A percentile compares a stretch with the other conserved stretches of the same genome.
Conservation (phyloP, 148 eudicot genomes). For the Suaeda aralocaspica region DNA sequence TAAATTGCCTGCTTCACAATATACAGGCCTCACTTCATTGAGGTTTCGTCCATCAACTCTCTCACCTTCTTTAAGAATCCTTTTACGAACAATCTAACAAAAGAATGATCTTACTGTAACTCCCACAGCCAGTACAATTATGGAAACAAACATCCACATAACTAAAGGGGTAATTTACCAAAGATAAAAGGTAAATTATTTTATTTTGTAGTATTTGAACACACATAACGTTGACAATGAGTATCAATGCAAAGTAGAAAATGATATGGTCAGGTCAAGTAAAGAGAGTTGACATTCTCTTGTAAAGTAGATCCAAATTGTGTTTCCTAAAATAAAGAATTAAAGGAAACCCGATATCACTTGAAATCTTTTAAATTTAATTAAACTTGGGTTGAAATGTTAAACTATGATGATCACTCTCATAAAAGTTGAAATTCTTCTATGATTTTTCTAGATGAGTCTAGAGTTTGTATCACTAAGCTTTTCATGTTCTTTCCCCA, state of each 20-base stretch:
- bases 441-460: too few relatives aligned
- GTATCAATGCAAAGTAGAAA: not conserved
- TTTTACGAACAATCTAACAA: constrained; percentile 74
- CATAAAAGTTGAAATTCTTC: too few relatives aligned
- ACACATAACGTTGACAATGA: not conserved
- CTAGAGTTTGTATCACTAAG: too few relatives aligned
- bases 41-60: constrained; percentile 90
- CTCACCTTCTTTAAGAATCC: constrained; percentile 72
- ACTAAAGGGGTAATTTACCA: not conserved
- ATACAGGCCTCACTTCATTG: constrained; percentile 88
- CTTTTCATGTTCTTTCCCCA: too few relatives aligned
- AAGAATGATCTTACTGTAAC: constrained; percentile 3
- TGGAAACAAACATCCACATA: not conserved
- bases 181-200: not conserved
- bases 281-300: not conserved
- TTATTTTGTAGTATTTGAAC: not conserved
- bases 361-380: too few relatives aligned
- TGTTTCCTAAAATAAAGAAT: not conserved
- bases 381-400: too few relatives aligned
- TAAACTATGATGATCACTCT: too few relatives aligned
- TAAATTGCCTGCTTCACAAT: constrained; percentile 81
- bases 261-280: not conserved
- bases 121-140: not conserved
- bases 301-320: not conserved
- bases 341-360: not conserved